A percentile compares a stretch with the other conserved stretches of the same genome.
phyloP scores from a whole-genome alignment of 768 basidiomycete genomes.

The Saitozyma sp. region DNA sequence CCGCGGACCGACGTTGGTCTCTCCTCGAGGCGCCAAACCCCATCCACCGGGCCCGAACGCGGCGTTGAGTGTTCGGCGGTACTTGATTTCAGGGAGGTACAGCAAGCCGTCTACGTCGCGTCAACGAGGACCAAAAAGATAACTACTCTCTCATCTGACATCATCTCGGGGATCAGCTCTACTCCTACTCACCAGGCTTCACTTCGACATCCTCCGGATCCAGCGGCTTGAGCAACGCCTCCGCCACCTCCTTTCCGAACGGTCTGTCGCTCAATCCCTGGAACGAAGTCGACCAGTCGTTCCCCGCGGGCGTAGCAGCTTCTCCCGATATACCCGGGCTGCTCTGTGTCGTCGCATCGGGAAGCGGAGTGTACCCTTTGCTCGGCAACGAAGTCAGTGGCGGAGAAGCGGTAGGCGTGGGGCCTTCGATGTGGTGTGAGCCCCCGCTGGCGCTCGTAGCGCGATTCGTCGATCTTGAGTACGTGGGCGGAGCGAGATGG shows the following conservation, averaged over 20 bases:
- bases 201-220: conserved; percentile 81
- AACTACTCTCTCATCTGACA: neutral
- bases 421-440: too few species aligned
- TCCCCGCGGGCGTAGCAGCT: neutral
- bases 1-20: conserved; percentile 83
- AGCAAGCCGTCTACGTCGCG: conserved; percentile 74
- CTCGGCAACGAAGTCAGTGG: conserved; percentile 19
- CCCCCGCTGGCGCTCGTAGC: too few species aligned
- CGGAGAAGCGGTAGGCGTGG: conserved; percentile 18
- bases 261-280: conserved; percentile 64
- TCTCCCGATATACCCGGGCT: neutral
- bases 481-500: conserved; percentile 12
- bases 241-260: conserved; percentile 72
- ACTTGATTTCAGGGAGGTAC: conserved; percentile 97
- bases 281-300: conserved; percentile 43
- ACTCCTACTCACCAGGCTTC: conserved; percentile 74
- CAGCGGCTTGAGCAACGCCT: conserved; percentile 71
- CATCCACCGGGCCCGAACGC: conserved; percentile 96
- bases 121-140: neutral
- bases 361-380: conserved; percentile 1
- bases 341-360: conserved; percentile 9
- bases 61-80: conserved; percentile 82
- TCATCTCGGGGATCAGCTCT: too few species aligned
- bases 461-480: neutral
- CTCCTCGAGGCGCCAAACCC: conserved; percentile 91